Evolutionary conservation across 768 basidiomycete genomes (phyloP).

Genomic region (Pisolithus sp.): DNA sequence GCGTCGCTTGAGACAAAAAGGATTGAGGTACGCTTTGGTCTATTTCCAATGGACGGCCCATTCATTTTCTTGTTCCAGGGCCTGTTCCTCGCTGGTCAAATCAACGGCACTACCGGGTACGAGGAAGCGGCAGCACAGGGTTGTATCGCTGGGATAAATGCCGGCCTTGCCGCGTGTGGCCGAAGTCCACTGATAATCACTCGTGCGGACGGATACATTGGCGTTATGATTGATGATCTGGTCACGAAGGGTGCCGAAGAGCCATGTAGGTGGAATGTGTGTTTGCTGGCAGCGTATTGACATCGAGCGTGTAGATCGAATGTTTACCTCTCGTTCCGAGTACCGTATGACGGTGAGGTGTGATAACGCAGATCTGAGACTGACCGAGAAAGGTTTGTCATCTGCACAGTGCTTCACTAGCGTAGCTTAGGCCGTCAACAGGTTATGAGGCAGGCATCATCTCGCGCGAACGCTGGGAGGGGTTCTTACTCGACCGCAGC

Average conservation of each 20-base stretch:
- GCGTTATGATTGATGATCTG: conserved; percentile 91
- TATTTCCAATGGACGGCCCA: not conserved
- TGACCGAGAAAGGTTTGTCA: conserved; percentile 65
- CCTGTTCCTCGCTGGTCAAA: conserved; percentile 84
- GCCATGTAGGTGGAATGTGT: conserved; percentile 51
- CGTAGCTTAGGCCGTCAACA: conserved; percentile 12
- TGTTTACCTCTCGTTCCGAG: conserved; percentile 90
- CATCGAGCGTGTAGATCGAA: conserved; percentile 53
- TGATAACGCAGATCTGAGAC: conserved; percentile 81
- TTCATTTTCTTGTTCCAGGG: conserved; percentile 37
- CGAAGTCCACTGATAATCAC: conserved; percentile 57
- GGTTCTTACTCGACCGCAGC: conserved; percentile 27
- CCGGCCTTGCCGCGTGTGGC: conserved; percentile 59
- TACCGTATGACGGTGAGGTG: conserved; percentile 84
- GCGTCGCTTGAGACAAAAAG: conserved; percentile 83
- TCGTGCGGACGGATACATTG: conserved; percentile 81
- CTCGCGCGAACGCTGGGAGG: conserved; percentile 37
- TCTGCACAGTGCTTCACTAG: not conserved
- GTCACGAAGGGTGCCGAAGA: conserved; percentile 86
- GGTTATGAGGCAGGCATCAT: conserved; percentile 39
- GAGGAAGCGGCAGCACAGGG: conserved; percentile 94
- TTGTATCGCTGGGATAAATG: conserved; percentile 82
- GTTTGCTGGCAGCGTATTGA: not conserved
- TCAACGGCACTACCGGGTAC: conserved; percentile 91
- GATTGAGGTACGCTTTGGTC: conserved; percentile 43